These are phyloP conservation scores for Pseudisothecium myosuroides DNA, from an alignment of 225 moss, liverwort and hornwort genomes.

Conservation along the genomic window DNA sequence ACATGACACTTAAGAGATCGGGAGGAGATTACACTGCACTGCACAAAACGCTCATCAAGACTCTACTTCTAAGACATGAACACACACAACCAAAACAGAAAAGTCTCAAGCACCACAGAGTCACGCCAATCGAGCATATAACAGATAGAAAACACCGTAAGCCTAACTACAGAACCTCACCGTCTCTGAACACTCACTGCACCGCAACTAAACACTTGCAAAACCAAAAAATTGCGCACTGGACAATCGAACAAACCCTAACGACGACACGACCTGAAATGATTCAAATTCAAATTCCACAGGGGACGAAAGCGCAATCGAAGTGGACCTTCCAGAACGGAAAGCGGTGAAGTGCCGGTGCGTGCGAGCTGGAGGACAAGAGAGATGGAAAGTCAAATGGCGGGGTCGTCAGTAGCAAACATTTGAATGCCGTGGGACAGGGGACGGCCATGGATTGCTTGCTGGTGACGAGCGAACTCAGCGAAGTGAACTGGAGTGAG, in stretches of 20 bases:
- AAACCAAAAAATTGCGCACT: neutral
- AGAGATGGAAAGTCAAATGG: neutral
- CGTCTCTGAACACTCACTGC: neutral
- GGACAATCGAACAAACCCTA: slow-evolving; percentile 7
- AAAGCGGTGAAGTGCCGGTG: neutral
- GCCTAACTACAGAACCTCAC: neutral
- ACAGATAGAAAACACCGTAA: neutral
- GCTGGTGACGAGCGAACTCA: neutral
- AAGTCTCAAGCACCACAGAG: neutral
- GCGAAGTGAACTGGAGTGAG: neutral
- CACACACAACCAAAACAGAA: neutral
- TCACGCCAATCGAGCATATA: neutral
- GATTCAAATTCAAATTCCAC: neutral
- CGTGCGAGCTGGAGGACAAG: neutral
- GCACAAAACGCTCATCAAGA: neutral
- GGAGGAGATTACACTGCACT: neutral
- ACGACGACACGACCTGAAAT: neutral
- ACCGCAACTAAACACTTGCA: neutral
- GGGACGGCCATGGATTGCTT: neutral
- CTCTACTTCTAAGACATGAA: neutral
- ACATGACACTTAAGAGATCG: neutral
- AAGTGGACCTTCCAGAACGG: neutral
- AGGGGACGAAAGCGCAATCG: neutral
- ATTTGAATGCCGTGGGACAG: neutral
- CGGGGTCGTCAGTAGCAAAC: neutral